Base-by-base conservation (phyloP, 345 rosid genomes). In the Populus alba region DNA sequence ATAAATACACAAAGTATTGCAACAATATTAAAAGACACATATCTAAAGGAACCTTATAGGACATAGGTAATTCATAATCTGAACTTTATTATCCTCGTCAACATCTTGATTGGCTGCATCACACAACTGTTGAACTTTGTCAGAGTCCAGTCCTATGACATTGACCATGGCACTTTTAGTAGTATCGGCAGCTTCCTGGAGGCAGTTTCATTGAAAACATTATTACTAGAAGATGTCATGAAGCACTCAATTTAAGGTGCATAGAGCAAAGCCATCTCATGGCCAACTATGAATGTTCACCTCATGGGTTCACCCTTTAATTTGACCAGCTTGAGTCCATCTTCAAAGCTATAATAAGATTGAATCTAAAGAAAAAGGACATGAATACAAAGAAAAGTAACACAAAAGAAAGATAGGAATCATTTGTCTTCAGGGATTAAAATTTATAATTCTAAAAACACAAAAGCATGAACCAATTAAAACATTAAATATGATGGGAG, bases 261-360 rank as follows among this genome's bases (percentile, higher is more conserved):
- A 76, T 33, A 41, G 45, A 41, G 22, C 17, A 11, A 39, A 22
- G 38, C 49, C n/a, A 59, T 78, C 57, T 37, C 18, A 55, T 43
- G 75, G 57, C 65, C 59, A 82, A 62, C 55, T 17, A 72, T 47
- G 11, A 53, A 33, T 33, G 37, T 33, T 74, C 75, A 90, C 99
- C 94, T 97, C 97, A 97, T 97, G 29, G 98, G 98, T 88, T 94
- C 96, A 78, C 99, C 97, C 83, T 97, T 86, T 72, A 91, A 91
- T 88, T 94, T 97, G 77, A 97, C 98, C 86, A 94, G 89, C 89
- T 88, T 92, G 22, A 97, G 94, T 74, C 98, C 99, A 55, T 94
- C 98, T 84, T 97, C 97, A 16, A 97, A 97, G 92, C 98, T 97
- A 85, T 66, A 47, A 55, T 67, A 38, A 71, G 51, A 81, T 75